A percentile compares a stretch with the other conserved stretches of the same genome.
phyloP scores from a whole-genome alignment of 2,329 filamentous ascomycete genomes.

The Fragosphaeria purpurea region DNA sequence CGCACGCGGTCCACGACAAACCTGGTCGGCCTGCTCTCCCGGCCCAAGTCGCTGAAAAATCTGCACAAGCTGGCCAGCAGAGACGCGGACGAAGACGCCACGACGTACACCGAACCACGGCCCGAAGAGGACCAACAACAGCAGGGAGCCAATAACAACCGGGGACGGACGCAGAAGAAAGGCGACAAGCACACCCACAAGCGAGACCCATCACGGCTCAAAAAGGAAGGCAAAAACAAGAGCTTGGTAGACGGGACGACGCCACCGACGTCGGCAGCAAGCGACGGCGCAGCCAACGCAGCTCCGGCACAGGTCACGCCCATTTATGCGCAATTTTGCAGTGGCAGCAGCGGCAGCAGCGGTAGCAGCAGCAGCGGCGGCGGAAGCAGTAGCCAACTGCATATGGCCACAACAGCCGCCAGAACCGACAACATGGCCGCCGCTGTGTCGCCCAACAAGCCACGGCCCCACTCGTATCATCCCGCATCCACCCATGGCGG shows the following conservation, averaged over 20 bases:
- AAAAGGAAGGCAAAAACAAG: slow-evolving; percentile 52
- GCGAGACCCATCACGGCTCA: slow-evolving; percentile 17
- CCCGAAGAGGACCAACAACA: neutral
- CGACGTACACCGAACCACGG: no score
- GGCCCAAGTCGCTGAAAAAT: slow-evolving; percentile 63
- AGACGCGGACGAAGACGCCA: slow-evolving; percentile 9
- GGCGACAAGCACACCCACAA: slow-evolving; percentile 11
- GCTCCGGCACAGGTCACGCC: slow-evolving; percentile 45
- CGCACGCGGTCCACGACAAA: slow-evolving; percentile 80
- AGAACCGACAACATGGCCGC: slow-evolving; percentile 6
- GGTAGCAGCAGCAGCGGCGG: neutral
- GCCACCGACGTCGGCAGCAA: slow-evolving; percentile 46
- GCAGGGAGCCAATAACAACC: slow-evolving; percentile 24
- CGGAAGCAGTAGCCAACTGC: no score
- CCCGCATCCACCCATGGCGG: slow-evolving; percentile 13
- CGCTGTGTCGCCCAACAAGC: slow-evolving; percentile 20
- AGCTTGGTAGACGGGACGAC: slow-evolving; percentile 24
- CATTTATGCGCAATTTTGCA: slow-evolving; percentile 69
- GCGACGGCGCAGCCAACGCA: slow-evolving; percentile 25
- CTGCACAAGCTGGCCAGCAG: slow-evolving; percentile 36
- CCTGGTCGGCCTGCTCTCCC: slow-evolving; percentile 64
- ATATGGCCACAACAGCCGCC: no score
- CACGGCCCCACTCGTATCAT: slow-evolving; percentile 43
- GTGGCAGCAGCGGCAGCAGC: slow-evolving; percentile 1
- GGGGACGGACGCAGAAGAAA: slow-evolving; percentile 6